Evolutionary conservation across 495 filamentous ascomycete genomes (phyloP).

Genomic region (Chlorociboria aeruginascens): DNA sequence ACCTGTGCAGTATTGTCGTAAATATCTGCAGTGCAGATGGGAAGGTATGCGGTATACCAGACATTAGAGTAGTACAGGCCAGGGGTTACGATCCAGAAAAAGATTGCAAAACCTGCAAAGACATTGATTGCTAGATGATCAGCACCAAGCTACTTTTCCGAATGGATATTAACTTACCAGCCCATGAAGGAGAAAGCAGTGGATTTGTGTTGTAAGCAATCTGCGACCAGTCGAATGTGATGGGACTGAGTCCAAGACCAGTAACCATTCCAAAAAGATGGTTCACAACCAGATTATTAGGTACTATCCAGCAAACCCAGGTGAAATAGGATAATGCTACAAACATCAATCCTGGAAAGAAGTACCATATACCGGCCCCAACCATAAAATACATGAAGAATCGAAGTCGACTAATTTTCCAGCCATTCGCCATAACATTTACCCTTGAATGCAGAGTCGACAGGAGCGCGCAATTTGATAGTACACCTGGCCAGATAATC

Average conservation of each 20-base stretch:
- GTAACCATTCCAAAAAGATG: constrained; percentile 80
- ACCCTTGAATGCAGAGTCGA: constrained; percentile 26
- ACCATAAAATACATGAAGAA: constrained; percentile 51
- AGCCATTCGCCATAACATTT: constrained; percentile 35
- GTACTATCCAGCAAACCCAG: constrained; percentile 82
- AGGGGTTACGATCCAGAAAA: constrained; percentile 39
- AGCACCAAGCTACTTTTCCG: no score
- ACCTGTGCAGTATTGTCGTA: constrained; percentile 14
- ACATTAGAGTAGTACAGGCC: constrained; percentile 29
- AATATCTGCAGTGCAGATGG: constrained; percentile 25
- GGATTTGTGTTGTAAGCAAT: constrained; percentile 85
- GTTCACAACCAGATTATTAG: constrained; percentile 61
- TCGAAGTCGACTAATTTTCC: constrained; percentile 53
- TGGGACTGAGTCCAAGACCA: constrained; percentile 69
- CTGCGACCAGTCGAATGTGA: constrained; percentile 93
- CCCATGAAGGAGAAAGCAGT: constrained; percentile 82
- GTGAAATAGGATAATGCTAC: constrained; percentile 50
- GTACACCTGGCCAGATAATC: constrained; percentile 57
- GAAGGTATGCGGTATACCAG: constrained; percentile 30
- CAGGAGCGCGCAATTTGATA: constrained; percentile 30
- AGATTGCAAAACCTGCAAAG: constrained; percentile 38
- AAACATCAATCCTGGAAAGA: constrained; percentile 38
- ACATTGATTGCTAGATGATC: constrained; percentile 5
- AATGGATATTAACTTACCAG: constrained; percentile 28
- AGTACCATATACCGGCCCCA: constrained; percentile 49